phyloP scores from a whole-genome alignment of 305 asterid genomes.

The Striga hermonthica region DNA sequence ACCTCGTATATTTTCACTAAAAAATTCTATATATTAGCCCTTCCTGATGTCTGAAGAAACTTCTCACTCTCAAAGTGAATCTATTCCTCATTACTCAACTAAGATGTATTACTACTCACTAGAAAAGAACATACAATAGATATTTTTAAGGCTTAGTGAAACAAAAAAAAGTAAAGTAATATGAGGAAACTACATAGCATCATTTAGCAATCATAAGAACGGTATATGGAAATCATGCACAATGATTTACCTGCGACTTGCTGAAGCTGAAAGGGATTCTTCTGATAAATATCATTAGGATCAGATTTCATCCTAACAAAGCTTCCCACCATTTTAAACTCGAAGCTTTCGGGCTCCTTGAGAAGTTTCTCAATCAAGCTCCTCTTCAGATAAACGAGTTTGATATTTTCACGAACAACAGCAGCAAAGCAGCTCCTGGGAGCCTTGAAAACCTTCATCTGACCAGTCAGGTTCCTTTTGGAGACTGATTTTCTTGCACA shows the following conservation, averaged over 20 bases:
- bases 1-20: constrained; percentile 3
- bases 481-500: constrained; percentile 30
- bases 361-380: constrained; percentile 68
- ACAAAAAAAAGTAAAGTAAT: no score
- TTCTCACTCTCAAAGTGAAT: constrained; percentile 14
- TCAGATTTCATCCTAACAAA: constrained; percentile 81
- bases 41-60: not conserved
- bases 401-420: constrained; percentile 64
- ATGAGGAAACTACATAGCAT: no score
- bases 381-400: constrained; percentile 68
- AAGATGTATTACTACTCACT: not conserved
- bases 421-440: constrained; percentile 83
- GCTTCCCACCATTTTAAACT: constrained; percentile 66
- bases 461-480: constrained; percentile 30
- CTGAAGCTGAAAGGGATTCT: constrained; percentile 74
- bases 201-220: constrained; percentile 16
- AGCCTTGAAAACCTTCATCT: constrained; percentile 42
- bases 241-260: constrained; percentile 66
- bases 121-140: not conserved
- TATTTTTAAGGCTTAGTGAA: constrained; percentile 5
- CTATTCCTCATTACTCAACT: constrained; percentile 16
- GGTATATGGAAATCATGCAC: constrained; percentile 15
- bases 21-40: constrained; percentile 6
- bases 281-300: constrained; percentile 69
- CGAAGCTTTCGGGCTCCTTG: constrained; percentile 54